Base-by-base conservation (phyloP, 306 rosid genomes). In the Lathyrus tuberosus region DNA sequence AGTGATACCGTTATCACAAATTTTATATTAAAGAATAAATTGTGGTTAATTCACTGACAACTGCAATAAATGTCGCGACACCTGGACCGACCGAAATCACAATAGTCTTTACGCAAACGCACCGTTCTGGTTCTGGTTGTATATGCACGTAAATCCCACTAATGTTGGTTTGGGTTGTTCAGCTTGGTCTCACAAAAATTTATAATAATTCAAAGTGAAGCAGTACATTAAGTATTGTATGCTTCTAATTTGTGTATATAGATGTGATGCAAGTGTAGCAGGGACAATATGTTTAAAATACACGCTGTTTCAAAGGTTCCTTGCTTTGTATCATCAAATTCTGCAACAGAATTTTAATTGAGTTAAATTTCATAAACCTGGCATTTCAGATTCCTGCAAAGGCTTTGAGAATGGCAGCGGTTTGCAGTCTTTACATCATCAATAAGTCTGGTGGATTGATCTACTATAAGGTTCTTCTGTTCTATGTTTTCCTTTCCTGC, bases 381-480 rank as follows among this genome's bases (percentile, higher is more conserved):
- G 68, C 6, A n/a, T 60, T 71, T 70, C 72, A 73, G 84, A 59
- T 80, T 79, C 67, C 56, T 20, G 42, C 48, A 37, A 43, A 37
- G 64, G 30, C 44, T 47, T 47, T 56, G 62, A 76, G 47, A 75
- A 90, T 86, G 96, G 98, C 94, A 44, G 93, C 97, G 18, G 87
- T 93, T 66, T 93, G 82, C 87, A 86, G 93, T 64, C 94, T 90
- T 69, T 93, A 93, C 81, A 84, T 93, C 76, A 90, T 93, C 84
- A 90, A 90, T 73, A 93, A 93, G 82, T 88, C 96, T 35, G 98
- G 98, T 24, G 97, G 98, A 44, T 78, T 93, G 82, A 88, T 93
- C 81, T 93, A 85, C 81, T 84, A 88, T 84, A 90, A 93, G 94
- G 97, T 93, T 73, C 38, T 35, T 7, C 38, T 7, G 37, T 65